Conservation (phyloP, 306 rosid species). For the Acacia acuminata region DNA sequence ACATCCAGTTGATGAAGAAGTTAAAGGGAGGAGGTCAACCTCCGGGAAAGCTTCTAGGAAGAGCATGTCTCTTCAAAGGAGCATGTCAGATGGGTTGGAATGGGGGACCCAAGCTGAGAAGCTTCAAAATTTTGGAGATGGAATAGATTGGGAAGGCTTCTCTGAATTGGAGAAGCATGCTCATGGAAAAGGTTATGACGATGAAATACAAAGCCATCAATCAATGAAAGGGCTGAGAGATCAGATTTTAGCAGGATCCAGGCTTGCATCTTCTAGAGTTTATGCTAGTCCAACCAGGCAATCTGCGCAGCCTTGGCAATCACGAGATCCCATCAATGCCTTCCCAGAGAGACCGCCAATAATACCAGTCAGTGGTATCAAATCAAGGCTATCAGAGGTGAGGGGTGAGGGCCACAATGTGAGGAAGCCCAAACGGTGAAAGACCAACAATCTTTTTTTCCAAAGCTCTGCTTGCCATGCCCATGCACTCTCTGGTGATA, state of each 20-base stretch:
- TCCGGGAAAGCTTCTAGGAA: slow-evolving; percentile 72
- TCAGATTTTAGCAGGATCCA: slow-evolving; percentile 67
- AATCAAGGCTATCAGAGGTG: slow-evolving; percentile 73
- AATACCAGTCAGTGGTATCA: slow-evolving; percentile 55
- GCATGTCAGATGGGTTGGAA: slow-evolving; percentile 89
- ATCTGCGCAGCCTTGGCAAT: slow-evolving; percentile 76
- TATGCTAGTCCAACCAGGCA: slow-evolving; percentile 81
- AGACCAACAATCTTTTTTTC: slow-evolving; percentile 2
- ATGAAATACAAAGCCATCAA: slow-evolving; percentile 69
- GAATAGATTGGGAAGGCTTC: slow-evolving; percentile 77
- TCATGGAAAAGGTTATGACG: slow-evolving; percentile 58
- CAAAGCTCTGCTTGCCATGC: slow-evolving; percentile 16
- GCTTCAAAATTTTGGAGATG: slow-evolving; percentile 65
- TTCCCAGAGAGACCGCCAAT: slow-evolving; percentile 60
- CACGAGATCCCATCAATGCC: slow-evolving; percentile 51
- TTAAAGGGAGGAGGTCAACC: slow-evolving; percentile 64
- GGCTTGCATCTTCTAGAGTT: slow-evolving; percentile 59
- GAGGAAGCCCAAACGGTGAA: slow-evolving; percentile 69
- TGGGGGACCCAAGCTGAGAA: slow-evolving; percentile 66
- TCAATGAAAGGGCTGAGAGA: slow-evolving; percentile 77
- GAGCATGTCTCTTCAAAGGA: slow-evolving; percentile 86
- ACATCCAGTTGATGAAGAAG: slow-evolving; percentile 57
- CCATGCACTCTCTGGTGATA: background rate
- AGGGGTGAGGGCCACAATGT: slow-evolving; percentile 59
- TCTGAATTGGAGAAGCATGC: slow-evolving; percentile 68